Percentiles rank a stretch among this genome's conserved stretches.
These are phyloP conservation scores for Ilyonectria mors-panacis DNA, from an alignment of 2,329 filamentous ascomycete species.

Conservation along the genomic window DNA sequence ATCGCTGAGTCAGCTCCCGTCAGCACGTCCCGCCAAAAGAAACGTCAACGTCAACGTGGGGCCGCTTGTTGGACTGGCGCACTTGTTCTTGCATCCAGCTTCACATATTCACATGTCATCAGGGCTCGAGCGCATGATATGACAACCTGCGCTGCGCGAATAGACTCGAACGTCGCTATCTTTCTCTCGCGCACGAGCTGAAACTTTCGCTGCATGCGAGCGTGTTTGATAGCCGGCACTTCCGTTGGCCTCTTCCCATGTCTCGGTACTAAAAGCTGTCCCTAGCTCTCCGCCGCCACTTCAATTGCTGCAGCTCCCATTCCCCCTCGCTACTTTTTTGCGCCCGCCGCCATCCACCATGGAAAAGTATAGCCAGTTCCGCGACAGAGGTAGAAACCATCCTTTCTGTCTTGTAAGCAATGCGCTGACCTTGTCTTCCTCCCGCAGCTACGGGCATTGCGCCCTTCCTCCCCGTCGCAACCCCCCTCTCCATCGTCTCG, in stretches of 20 bases:
- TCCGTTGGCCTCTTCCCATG: slow-evolving; percentile 36
- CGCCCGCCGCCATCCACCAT: slow-evolving; percentile 62
- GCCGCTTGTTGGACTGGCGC: slow-evolving; percentile 19
- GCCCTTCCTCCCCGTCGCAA: slow-evolving; percentile 89
- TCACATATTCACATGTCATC: slow-evolving; percentile 32
- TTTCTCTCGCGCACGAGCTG: slow-evolving; percentile 6
- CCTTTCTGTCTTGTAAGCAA: not conserved
- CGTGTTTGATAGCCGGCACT: slow-evolving; percentile 10
- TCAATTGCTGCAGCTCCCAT: slow-evolving; percentile 23
- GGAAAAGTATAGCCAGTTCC: slow-evolving; percentile 96
- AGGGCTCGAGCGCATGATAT: slow-evolving; percentile 4
- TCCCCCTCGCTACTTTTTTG: slow-evolving; percentile 8
- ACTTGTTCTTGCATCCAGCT: slow-evolving; percentile 3
- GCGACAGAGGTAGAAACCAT: slow-evolving; percentile 79
- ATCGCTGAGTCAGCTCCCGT: slow-evolving; percentile 30
- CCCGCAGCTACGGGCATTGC: slow-evolving; percentile 90
- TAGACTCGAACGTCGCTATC: slow-evolving; percentile 9
- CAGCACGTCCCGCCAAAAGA: not conserved
- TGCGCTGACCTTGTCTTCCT: slow-evolving; percentile 31
- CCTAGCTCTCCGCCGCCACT: slow-evolving; percentile 18
- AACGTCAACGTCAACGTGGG: slow-evolving; percentile 32
- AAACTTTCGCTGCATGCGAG: slow-evolving; percentile 18
- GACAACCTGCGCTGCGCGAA: slow-evolving; percentile 13
- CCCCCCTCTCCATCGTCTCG: slow-evolving; percentile 74
- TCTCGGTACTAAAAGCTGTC: slow-evolving; percentile 41